A percentile compares a stretch with the other conserved stretches of the same genome.
phyloP scores from a whole-genome alignment of 2,329 filamentous ascomycete genomes.

The Hirsutella thompsonii region DNA sequence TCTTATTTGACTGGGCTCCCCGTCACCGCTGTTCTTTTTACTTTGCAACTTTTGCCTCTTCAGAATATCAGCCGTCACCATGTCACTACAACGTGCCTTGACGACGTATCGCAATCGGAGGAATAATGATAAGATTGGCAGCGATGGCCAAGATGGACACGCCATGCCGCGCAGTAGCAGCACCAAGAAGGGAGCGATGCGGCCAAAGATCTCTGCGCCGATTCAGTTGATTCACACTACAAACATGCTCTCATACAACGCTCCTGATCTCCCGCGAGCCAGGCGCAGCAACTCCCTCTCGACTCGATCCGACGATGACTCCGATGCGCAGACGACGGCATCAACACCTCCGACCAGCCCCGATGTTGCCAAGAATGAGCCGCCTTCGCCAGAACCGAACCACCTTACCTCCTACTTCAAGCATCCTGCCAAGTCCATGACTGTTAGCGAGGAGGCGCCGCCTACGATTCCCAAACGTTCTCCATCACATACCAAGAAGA shows the following conservation, averaged over 20 bases:
- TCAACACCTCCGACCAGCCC: constrained; percentile 57
- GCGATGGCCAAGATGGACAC: constrained; percentile 13
- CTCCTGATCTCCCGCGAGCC: constrained; percentile 60
- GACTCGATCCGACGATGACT: constrained; percentile 57
- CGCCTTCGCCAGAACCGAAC: constrained; percentile 46
- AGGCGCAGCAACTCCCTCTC: constrained; percentile 37
- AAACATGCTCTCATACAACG: constrained; percentile 92
- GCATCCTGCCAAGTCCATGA: constrained; percentile 31
- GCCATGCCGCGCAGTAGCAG: constrained; percentile 34
- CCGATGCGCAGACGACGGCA: constrained; percentile 46
- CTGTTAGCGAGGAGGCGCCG: constrained; percentile 22
- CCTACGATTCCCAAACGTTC: constrained; percentile 61
- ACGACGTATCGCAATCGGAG: constrained; percentile 53
- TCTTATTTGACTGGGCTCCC: not conserved
- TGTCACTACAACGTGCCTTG: constrained; percentile 57
- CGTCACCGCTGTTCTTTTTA: not conserved
- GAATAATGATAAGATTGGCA: constrained; percentile 26
- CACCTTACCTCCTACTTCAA: constrained; percentile 57
- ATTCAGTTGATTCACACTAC: constrained; percentile 85
- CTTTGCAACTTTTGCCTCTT: constrained; percentile 2
- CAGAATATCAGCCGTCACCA: constrained; percentile 11
- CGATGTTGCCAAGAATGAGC: constrained; percentile 44
- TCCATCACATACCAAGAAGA: constrained; percentile 79
- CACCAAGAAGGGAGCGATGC: constrained; percentile 36
- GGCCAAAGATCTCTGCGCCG: constrained; percentile 73